A percentile compares a stretch with the other conserved stretches of the same genome.
phyloP scores from a whole-genome alignment of 163 green algal species.

The Coccomyxa subellipsoidea region DNA sequence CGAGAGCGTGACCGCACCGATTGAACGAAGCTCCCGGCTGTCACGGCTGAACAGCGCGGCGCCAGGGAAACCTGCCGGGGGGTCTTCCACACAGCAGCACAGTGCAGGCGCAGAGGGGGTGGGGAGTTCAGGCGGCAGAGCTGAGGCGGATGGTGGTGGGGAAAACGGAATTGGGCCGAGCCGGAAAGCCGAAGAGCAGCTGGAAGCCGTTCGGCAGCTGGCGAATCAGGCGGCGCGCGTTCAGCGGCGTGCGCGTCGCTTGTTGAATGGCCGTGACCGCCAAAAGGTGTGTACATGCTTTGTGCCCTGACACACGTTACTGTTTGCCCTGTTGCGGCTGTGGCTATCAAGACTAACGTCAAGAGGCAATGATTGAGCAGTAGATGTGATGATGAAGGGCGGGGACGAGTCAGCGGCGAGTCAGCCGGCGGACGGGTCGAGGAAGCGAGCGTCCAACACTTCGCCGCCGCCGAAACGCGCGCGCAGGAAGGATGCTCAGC shows the following conservation, averaged over 20 bases:
- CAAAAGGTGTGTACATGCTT: too few relatives aligned
- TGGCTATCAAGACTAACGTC: too few relatives aligned
- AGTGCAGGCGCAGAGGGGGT: too few relatives aligned
- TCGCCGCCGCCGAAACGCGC: background rate
- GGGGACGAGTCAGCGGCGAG: background rate
- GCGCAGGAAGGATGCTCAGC: background rate
- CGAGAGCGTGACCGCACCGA: background rate
- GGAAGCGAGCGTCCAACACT: background rate
- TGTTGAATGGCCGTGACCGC: background rate
- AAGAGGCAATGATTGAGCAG: too few relatives aligned
- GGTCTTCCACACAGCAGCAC: background rate
- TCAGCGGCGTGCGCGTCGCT: background rate
- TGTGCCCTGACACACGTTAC: too few relatives aligned
- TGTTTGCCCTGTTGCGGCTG: too few relatives aligned
- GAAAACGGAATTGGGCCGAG: background rate
- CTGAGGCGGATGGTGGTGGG: background rate
- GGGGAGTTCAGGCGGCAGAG: too few relatives aligned
- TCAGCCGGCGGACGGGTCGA: background rate
- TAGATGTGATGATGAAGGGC: too few relatives aligned
- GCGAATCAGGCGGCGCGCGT: background rate
- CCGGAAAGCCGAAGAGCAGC: background rate
- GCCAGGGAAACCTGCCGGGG: background rate
- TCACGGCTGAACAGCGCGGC: background rate
- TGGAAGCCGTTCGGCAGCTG: background rate
- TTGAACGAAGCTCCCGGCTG: background rate